Base-by-base conservation (phyloP, 2,329 filamentous ascomycete species). In the Fusarium lateritium region DNA sequence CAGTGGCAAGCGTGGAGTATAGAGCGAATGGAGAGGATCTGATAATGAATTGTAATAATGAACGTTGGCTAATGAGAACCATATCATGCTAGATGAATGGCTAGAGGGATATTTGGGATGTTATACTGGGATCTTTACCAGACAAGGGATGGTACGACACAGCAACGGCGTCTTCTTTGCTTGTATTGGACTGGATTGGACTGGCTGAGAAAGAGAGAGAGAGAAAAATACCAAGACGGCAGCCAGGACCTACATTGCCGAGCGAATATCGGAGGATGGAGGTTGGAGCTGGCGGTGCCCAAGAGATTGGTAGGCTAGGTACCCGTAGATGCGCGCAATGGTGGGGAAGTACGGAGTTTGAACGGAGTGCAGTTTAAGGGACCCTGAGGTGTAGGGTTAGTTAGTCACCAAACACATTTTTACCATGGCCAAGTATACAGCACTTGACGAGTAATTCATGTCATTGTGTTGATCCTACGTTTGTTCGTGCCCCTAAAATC, bases 11-110 rank as follows among this genome's bases (percentile, higher is more conserved):
- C 67, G 62, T 70, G 67, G 62, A 68, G 53, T 43, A 53, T 24
- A 65, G 49, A 50, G 58, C 68, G 67, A 69, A 70, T 69, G 63
- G 61, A 55, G 68, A 52, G 56, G 63, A 68, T 70, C 55, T 69
- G 67, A 67, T 59, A 65, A 65, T 65, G 51, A 40, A 21, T 43
- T 50, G 67, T 63, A 63, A 70, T 70, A 70, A 70, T 70, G 67
- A 33, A 49, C 28, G 67, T 70, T 70, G 67, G 67, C 67, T 70
- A 70, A 70, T 69, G 40, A 70, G 67, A 70, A 70, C 68, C 44
- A 34, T 55, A 65, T 61, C 67, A 62, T 62, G 62, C 43, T 42
- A 47, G 36, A 43, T 65, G 40, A 64, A 70, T 70, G 63, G 64
- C 49, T 50, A 45, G 52, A 62, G 47, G 28, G 31, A 43, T 26